Evolutionary conservation across 2,329 filamentous ascomycete genomes (phyloP), one percentile per base, ranked within the genome.

Genomic region (Cladobotryum mycophilum): DNA sequence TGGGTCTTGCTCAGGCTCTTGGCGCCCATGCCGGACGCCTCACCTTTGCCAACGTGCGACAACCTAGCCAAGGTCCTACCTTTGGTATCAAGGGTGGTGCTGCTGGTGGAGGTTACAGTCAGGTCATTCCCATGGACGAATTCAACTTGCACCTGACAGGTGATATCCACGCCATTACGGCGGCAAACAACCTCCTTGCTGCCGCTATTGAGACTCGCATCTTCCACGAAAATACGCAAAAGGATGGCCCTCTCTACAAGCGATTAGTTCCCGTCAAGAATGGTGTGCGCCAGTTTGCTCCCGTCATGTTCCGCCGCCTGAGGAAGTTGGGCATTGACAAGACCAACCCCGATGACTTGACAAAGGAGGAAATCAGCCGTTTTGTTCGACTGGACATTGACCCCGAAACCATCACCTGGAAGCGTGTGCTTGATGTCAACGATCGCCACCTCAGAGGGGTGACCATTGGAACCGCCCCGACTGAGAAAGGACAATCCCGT

Each of bases 71-170:
- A 74, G 93, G 93, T 4, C 93, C 93, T 50, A 99, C 93, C 0
- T 99, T 99, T 67, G 93, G 93, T 63, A 97, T 99, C 79, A 99
- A 99, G 78, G 93, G 93, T 56, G 93, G 93, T 63, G 93, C 93
- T 53, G 93, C 93, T 51, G 93, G 93, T 63, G 93, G 93, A 68
- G 93, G 93, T 37, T 99, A 97, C 81, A 96, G 89, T 69, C 93
- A 99, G 70, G 93, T 99, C 64, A 97, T 99, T 62, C 93, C 93
- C 53, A 99, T 99, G 93, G 93, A 99, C 62, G 93, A 99, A 70
- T 99, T 99, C 77, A 99, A 99, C 72, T 76, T 99, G 65, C 93
- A 99, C 69, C 74, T 99, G 63, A 99, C 93, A 49, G 93, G 93
- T 62, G 93, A 99, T 67, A 97, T 99, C 51, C 93, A 99, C 68